phyloP scores from a whole-genome alignment of 1,284 basidiomycete species.

The Trichosporon sp. region DNA sequence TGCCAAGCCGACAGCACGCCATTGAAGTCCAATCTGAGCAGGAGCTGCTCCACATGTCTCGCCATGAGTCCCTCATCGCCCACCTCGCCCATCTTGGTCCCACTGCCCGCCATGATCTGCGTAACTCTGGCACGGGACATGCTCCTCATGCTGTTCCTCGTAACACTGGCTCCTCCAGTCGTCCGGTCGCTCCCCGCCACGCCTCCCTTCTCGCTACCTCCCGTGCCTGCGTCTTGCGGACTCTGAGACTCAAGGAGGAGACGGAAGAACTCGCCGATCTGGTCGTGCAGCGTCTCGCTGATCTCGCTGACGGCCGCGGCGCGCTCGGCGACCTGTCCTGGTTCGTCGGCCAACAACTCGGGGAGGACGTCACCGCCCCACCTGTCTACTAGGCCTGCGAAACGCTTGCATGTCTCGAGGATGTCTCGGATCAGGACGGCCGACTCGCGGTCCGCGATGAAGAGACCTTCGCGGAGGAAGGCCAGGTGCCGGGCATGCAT shows the following conservation, averaged over 20 bases:
- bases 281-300: constrained; percentile 61
- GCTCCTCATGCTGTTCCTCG: constrained; percentile 17
- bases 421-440: constrained; percentile 63
- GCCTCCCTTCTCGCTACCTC: too few relatives aligned
- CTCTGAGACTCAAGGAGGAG: constrained; percentile 61
- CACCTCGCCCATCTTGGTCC: neutral
- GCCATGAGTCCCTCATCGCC: constrained; percentile 52
- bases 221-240: constrained; percentile 48
- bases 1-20: constrained; percentile 62
- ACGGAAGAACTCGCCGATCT: constrained; percentile 69
- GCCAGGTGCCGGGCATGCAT: constrained; percentile 77
- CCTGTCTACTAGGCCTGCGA: constrained; percentile 74
- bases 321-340: constrained; percentile 48
- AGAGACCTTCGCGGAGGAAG: constrained; percentile 68
- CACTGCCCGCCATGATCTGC: constrained; percentile 36
- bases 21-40: constrained; percentile 79
- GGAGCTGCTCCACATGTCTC: constrained; percentile 72
- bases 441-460: constrained; percentile 64
- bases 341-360: constrained; percentile 68
- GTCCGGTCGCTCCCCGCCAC: too few relatives aligned
- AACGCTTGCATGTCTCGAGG: constrained; percentile 72
- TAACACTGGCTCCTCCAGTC: neutral
- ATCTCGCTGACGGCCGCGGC: constrained; percentile 58
- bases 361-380: constrained; percentile 91
- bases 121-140: neutral